Percentiles rank a stretch among this genome's conserved stretches.
These are phyloP conservation scores for Penicillium freii DNA, from an alignment of 2,329 filamentous ascomycete species.

Conservation along the genomic window DNA sequence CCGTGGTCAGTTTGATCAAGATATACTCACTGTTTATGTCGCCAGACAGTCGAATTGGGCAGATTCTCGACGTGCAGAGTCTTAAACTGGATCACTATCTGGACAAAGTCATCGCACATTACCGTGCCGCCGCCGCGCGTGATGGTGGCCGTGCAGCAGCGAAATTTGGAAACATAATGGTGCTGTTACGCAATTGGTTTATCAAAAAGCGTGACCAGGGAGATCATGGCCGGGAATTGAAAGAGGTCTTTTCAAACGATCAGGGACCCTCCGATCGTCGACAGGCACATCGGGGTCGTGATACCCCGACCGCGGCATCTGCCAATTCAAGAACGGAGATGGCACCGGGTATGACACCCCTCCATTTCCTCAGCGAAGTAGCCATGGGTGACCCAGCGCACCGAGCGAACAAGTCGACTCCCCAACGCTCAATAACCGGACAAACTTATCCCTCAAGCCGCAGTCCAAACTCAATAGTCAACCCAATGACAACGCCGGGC, in stretches of 20 bases:
- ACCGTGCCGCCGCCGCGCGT: conserved; percentile 61
- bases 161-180: conserved; percentile 69
- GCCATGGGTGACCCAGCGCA: conserved; percentile 37
- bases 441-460: background rate
- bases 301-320: background rate
- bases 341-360: conserved; percentile 31
- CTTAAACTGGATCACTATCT: conserved; percentile 67
- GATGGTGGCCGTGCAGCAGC: conserved; percentile 64
- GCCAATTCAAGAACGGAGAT: conserved; percentile 1
- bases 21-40: conserved; percentile 67
- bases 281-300: background rate
- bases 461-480: conserved; percentile 3
- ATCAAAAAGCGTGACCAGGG: conserved; percentile 44
- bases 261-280: conserved; percentile 2
- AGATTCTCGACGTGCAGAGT: conserved; percentile 65
- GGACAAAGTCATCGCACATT: conserved; percentile 66
- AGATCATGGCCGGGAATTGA: conserved; percentile 27
- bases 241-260: conserved; percentile 22
- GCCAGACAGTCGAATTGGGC: conserved; percentile 65
- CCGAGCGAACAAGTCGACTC: conserved; percentile 1
- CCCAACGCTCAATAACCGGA: background rate
- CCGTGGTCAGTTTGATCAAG: conserved; percentile 70
- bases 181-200: conserved; percentile 71
- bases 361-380: conserved; percentile 43
- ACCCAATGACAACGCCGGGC: background rate